Conservation (phyloP, 2,329 filamentous ascomycete species). For the Colletotrichum musicola region DNA sequence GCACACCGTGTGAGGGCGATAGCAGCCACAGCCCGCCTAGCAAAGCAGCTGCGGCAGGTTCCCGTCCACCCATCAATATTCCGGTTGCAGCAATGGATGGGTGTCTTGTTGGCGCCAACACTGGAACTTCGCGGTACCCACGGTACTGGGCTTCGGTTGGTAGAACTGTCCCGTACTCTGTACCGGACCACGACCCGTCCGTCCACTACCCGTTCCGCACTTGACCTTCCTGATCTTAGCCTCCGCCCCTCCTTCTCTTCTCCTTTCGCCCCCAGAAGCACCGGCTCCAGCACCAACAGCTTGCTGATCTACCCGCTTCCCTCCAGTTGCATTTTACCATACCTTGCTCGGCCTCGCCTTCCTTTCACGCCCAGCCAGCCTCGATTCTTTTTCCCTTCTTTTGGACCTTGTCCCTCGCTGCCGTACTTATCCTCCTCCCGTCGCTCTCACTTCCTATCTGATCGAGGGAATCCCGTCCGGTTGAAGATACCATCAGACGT, state of each 20-base stretch:
- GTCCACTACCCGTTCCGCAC: background rate
- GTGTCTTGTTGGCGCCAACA: too few relatives aligned
- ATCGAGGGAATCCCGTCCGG: background rate
- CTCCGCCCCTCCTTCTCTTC: background rate
- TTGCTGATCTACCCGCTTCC: constrained; percentile 20
- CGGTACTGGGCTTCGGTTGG: too few relatives aligned
- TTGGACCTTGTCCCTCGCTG: constrained; percentile 4
- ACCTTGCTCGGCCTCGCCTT: constrained; percentile 29
- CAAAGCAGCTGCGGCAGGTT: background rate
- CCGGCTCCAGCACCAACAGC: background rate
- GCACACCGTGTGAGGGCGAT: background rate
- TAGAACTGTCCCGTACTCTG: too few relatives aligned
- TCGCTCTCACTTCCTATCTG: background rate
- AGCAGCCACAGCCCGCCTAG: background rate
- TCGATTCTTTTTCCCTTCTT: constrained; percentile 3
- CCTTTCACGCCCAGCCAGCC: background rate
- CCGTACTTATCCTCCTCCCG: constrained; percentile 25
- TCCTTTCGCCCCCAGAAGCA: constrained; percentile 10
- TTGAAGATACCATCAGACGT: background rate
- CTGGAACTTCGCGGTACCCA: background rate
- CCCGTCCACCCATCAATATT: too few relatives aligned
- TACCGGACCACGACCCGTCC: background rate
- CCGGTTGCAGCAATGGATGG: too few relatives aligned
- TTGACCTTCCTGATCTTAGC: constrained; percentile 27
- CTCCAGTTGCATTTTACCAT: constrained; percentile 7